Evolutionary conservation across 768 basidiomycete species (phyloP), one percentile per base, ranked within the genome.

Genomic region (Hygrophorus russula): DNA sequence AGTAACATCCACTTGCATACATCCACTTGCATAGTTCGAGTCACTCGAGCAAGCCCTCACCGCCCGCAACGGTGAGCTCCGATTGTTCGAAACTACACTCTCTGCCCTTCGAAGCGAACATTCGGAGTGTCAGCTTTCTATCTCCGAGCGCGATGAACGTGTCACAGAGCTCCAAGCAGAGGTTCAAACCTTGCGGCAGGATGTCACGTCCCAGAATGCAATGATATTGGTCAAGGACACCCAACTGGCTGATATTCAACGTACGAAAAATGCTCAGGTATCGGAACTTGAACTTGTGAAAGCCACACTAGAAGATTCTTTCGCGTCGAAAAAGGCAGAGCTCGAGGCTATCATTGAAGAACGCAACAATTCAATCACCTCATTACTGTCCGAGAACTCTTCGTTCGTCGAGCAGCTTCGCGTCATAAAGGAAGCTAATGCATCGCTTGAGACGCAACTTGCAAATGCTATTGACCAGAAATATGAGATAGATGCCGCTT

Each of bases 51-150:
- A 33, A 9, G n/a, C 42, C 13, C 41, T 37, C 7, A 34, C 52
- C 29, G 39, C 44, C 18, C 29, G 14, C 24, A 24, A 7, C 24
- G 24, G 7, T 3, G 24, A 7, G 24, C 24, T 24, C 24, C 24
- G 24, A 7, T 24, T 7, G 24, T 7, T 24, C 24, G 24, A 24
- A 3, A 24, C 4, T 24, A 24, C 24, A 30, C 37, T 52, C 27
- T 47, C 49, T 14, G 46, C 49, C 19, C 42, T 59, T n/a, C 44
- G 47, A 19, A 42, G 37, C 28, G 44, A 42, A 19, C 56, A 54
- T 39, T 41, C 28, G 28, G 49, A 41, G 9, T 29, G 52, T 12
- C 52, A 59, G 44, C 20, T 42, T 14, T 38, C 48, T 14, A 39
- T 51, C 8, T 33, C 49, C 13, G 44, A 3, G 17, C 33, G 33